These are phyloP conservation scores for Aspergillus baeticus DNA, from an alignment of 495 filamentous ascomycete genomes.

Conservation along the genomic window DNA sequence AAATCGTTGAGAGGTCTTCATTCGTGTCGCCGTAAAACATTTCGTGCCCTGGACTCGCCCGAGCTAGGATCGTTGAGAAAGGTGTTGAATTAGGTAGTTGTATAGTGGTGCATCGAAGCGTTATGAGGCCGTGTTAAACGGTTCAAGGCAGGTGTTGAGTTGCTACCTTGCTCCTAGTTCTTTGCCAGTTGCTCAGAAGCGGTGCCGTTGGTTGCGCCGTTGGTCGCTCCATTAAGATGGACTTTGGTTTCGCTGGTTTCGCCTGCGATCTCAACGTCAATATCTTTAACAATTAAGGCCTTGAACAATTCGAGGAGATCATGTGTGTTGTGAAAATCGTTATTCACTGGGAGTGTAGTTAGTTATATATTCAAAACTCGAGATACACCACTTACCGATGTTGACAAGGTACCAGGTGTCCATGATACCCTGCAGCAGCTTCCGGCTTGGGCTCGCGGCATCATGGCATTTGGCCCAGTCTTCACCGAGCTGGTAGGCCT, in stretches of 20 bases:
- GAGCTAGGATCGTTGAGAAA: slow-evolving; percentile 42
- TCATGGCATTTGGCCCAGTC: slow-evolving; percentile 95
- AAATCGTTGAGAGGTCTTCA: slow-evolving; percentile 54
- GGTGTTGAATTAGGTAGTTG: slow-evolving; percentile 44
- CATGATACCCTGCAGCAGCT: slow-evolving; percentile 79
- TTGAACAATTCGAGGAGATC: slow-evolving; percentile 84
- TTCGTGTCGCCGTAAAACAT: slow-evolving; percentile 48
- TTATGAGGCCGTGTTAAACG: slow-evolving; percentile 10
- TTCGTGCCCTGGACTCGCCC: slow-evolving; percentile 33
- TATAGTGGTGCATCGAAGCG: slow-evolving; percentile 21
- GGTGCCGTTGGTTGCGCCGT: slow-evolving; percentile 18
- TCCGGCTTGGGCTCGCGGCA: slow-evolving; percentile 72
- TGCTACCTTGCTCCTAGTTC: slow-evolving; percentile 24
- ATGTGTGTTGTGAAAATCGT: slow-evolving; percentile 82
- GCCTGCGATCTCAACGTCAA: slow-evolving; percentile 47
- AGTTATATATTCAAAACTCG: slow-evolving; percentile 12
- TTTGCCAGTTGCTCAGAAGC: slow-evolving; percentile 13
- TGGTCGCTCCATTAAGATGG: slow-evolving; percentile 19
- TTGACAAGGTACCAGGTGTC: slow-evolving; percentile 91
- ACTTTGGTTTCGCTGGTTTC: slow-evolving; percentile 16
- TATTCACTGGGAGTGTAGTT: slow-evolving; percentile 67
- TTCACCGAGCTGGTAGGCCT: slow-evolving; percentile 86
- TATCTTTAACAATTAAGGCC: slow-evolving; percentile 65
- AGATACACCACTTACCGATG: slow-evolving; percentile 65
- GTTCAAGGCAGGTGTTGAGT: not conserved